Percentiles rank a stretch among this genome's conserved stretches.
Evolutionary conservation across 177 flowering plant species (phyloP).

Genomic region (Vitis hybrid): DNA sequence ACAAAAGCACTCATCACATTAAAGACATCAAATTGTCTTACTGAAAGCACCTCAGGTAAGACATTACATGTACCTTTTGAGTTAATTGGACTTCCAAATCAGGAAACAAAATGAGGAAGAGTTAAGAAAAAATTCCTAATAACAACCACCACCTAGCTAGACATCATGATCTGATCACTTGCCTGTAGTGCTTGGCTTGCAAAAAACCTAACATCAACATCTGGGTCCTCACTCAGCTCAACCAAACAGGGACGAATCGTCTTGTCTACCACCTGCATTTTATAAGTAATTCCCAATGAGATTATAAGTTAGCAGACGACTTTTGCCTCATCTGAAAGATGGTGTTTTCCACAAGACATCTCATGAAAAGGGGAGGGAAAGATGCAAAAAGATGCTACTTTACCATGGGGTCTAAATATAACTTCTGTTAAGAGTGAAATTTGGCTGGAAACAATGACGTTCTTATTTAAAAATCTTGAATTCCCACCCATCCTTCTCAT

Average conservation of each 20-base stretch:
- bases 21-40: background rate
- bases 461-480: too few relatives aligned
- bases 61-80: slow-evolving; percentile 10
- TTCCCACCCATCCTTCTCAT: too few relatives aligned
- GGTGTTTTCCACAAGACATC: too few relatives aligned
- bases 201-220: slow-evolving; percentile 89
- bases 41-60: slow-evolving; percentile 11
- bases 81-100: slow-evolving; percentile 4
- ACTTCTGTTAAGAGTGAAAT: too few relatives aligned
- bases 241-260: slow-evolving; percentile 81
- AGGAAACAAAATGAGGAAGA: background rate
- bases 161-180: slow-evolving; percentile 78
- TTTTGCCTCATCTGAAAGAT: too few relatives aligned
- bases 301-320: background rate
- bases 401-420: too few relatives aligned
- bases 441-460: too few relatives aligned
- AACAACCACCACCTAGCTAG: slow-evolving; percentile 38
- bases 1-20: background rate
- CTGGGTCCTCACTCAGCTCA: slow-evolving; percentile 94
- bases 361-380: too few relatives aligned
- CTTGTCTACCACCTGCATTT: slow-evolving; percentile 77
- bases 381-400: too few relatives aligned
- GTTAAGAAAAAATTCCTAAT: background rate
- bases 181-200: slow-evolving; percentile 83
- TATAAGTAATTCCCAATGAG: background rate